Conservation (phyloP, 352 stramenopile species). For the Globisporangium radiosum region DNA sequence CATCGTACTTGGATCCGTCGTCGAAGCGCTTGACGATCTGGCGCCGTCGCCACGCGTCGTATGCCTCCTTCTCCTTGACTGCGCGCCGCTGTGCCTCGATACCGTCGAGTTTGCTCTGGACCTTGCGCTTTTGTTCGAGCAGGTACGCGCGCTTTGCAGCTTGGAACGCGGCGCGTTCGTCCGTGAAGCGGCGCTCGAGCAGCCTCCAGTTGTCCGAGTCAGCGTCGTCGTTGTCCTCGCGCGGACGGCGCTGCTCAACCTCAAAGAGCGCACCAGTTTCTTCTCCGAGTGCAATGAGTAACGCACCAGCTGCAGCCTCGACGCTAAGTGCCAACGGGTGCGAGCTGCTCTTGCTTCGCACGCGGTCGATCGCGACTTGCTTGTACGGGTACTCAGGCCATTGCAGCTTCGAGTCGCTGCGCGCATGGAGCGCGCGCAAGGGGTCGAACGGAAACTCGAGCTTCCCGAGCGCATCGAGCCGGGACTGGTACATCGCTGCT, state of each 20-base stretch:
- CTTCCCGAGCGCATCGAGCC: constrained; percentile 24
- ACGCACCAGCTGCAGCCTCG: constrained; percentile 39
- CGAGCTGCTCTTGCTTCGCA: constrained; percentile 25
- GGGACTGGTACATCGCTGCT: constrained; percentile 43
- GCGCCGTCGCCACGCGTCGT: constrained; percentile 30
- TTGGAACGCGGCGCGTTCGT: constrained; percentile 42
- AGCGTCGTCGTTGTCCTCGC: constrained; percentile 6
- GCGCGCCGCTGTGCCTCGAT: constrained; percentile 24
- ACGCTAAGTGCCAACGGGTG: constrained; percentile 12
- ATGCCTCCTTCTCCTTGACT: constrained; percentile 21
- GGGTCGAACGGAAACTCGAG: constrained; percentile 57
- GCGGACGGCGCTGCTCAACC: constrained; percentile 24
- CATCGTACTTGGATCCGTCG: constrained; percentile 66
- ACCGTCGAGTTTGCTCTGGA: constrained; percentile 24
- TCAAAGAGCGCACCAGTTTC: constrained; percentile 37
- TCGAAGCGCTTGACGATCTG: constrained; percentile 61
- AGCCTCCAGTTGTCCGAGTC: constrained; percentile 1
- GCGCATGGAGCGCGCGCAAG: constrained; percentile 34
- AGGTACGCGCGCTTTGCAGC: constrained; percentile 41
- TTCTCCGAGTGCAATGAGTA: constrained; percentile 41
- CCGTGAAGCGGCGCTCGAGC: constrained; percentile 32
- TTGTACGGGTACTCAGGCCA: constrained; percentile 73
- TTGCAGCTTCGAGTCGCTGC: constrained; percentile 30
- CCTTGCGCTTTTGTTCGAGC: constrained; percentile 30
- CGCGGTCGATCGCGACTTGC: constrained; percentile 49